A percentile compares a stretch with the other conserved stretches of the same genome.
These are phyloP conservation scores for Macrolepiota albuminosa DNA, from an alignment of 768 basidiomycete species.

Conservation along the genomic window DNA sequence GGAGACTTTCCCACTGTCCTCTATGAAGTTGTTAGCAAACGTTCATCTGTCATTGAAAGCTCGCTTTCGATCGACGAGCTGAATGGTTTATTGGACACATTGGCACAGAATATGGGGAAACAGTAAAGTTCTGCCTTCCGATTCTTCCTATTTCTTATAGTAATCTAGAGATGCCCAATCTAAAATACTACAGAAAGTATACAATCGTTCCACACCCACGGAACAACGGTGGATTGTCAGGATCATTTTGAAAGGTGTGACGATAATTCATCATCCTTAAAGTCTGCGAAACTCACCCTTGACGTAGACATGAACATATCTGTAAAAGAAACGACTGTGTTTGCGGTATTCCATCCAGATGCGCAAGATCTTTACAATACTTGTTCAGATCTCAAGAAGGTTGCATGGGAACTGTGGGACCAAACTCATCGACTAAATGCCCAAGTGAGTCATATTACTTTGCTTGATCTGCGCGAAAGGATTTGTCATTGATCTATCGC, in stretches of 20 bases:
- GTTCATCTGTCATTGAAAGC: conserved; percentile 75
- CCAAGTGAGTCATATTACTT: conserved; percentile 33
- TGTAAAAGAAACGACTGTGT: conserved; percentile 91
- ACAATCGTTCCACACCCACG: conserved; percentile 73
- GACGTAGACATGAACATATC: conserved; percentile 81
- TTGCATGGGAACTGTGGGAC: conserved; percentile 86
- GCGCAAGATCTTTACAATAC: conserved; percentile 94
- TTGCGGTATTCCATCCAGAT: conserved; percentile 89
- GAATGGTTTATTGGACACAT: conserved; percentile 75
- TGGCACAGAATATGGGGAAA: conserved; percentile 69
- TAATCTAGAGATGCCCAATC: conserved; percentile 65
- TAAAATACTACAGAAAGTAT: conserved; percentile 70
- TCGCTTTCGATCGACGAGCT: conserved; percentile 77
- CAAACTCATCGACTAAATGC: conserved; percentile 60
- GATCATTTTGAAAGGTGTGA: conserved; percentile 86
- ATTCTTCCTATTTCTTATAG: conserved; percentile 9
- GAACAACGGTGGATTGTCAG: conserved; percentile 97
- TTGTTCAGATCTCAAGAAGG: conserved; percentile 92
- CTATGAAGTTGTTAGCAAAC: conserved; percentile 80
- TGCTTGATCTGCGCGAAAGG: background rate
- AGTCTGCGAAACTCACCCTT: background rate
- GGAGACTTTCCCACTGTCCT: conserved; percentile 89
- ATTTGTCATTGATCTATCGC: background rate
- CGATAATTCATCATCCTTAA: background rate
- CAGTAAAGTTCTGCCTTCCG: conserved; percentile 43